These are phyloP conservation scores for Penicillium herquei DNA, from an alignment of 495 filamentous ascomycete genomes.

Conservation along the genomic window DNA sequence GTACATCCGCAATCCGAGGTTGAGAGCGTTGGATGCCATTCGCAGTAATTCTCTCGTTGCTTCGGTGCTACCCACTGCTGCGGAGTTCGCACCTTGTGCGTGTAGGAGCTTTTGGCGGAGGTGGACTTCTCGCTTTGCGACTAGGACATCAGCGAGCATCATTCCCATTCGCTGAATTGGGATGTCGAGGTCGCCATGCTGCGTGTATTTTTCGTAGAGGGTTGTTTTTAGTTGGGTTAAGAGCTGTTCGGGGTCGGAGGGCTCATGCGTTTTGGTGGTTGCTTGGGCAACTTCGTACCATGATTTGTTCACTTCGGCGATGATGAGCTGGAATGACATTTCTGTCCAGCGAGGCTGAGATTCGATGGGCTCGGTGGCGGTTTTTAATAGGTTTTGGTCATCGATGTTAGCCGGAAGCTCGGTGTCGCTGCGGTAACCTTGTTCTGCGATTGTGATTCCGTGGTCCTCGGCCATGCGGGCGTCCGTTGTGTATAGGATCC, in stretches of 20 bases:
- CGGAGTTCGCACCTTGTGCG: slow-evolving; percentile 2
- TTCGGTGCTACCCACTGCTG: slow-evolving; percentile 2
- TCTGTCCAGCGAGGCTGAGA: slow-evolving; percentile 25
- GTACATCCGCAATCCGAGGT: slow-evolving; percentile 18
- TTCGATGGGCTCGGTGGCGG: background rate
- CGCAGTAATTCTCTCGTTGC: slow-evolving; percentile 14
- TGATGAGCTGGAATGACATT: slow-evolving; percentile 32
- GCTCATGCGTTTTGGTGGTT: slow-evolving; percentile 4
- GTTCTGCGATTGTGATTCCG: slow-evolving; percentile 28
- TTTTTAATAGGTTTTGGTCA: slow-evolving; percentile 21
- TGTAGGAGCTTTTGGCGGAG: slow-evolving; percentile 25
- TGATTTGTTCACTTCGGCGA: slow-evolving; percentile 29
- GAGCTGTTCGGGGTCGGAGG: slow-evolving; percentile 12
- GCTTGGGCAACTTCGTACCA: slow-evolving; percentile 5
- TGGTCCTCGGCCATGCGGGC: slow-evolving; percentile 40
- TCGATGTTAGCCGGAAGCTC: slow-evolving; percentile 30
- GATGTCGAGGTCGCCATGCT: slow-evolving; percentile 26
- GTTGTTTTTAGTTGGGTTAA: slow-evolving; percentile 18
- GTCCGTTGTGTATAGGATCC: slow-evolving; percentile 34
- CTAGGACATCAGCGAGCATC: slow-evolving; percentile 21
- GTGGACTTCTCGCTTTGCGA: slow-evolving; percentile 26
- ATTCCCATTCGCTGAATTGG: slow-evolving; percentile 32
- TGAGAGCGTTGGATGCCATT: slow-evolving; percentile 19
- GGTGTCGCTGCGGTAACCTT: slow-evolving; percentile 21
- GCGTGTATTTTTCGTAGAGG: slow-evolving; percentile 24